Evolutionary conservation across 345 rosid species (phyloP), one percentile per base, ranked within the genome.

Genomic region (Bruguiera sexangula): DNA sequence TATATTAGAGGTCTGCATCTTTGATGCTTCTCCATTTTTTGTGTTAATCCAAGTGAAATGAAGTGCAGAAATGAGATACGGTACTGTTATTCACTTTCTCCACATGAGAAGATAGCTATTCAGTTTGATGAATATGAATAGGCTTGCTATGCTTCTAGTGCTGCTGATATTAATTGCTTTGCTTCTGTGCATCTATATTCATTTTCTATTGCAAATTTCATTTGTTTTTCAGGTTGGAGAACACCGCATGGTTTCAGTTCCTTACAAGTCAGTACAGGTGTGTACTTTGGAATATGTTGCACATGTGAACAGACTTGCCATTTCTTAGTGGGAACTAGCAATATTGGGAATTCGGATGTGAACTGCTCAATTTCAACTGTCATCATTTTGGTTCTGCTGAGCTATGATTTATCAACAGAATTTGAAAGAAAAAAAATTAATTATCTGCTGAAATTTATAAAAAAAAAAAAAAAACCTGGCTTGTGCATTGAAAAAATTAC

Each of bases 211-310:
- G 16, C 62, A 51, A 62, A 63, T 73, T 77, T 72, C 64, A 30
- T 69, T 73, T 73, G 61, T 20, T 71, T 86, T 79, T 61, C 80
- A 93, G 97, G 95, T 94, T 81, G 98, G 87, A 24, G 95, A 91
- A 74, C 93, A 89, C 62, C 76, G 96, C 48, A 73, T 94, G 55
- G 70, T 81, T 66, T 75, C 98, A 34, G 82, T 87, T 80, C 86
- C 92, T 66, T 94, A 88, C 82, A 72, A 83, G 74, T 84, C 88
- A 34, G 96, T 91, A 63, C 86, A 89, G 97, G 98, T 91, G 85
- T 55, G 67, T 37, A 36, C 5, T 30, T 6, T 16, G 32, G 32
- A 36, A 60, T 27, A 53, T 36, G 16, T 32, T 11, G 3, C 34
- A 31, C 50, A 16, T 8, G 18, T 36, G n/a, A 48, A 52, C 52